Evolutionary conservation across 352 stramenopile genomes (phyloP), one percentile per base, ranked within the genome.

Genomic region (Phytophthora europaea): DNA sequence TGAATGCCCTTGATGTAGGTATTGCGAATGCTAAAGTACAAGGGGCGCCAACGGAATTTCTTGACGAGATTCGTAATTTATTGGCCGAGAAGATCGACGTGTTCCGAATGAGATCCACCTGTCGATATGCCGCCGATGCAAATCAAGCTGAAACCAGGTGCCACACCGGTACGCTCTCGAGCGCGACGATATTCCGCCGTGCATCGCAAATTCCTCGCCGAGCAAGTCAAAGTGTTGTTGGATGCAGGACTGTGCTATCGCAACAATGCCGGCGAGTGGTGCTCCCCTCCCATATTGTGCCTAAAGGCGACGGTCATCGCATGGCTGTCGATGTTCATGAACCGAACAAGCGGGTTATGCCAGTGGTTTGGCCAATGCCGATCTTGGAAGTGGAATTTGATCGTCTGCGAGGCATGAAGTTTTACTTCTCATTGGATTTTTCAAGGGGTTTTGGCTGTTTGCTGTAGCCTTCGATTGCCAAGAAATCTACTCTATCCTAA

Each of bases 381-480:
- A 40, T 40, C 34, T 13, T 40, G 8, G 34, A 40, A 40, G 34
- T 40, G 34, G 34, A 13, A 4, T 40, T 40, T 40, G 34, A 40
- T 40, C 34, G 34, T 13, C 34, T 40, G 34, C 34, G 34, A 2
- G 34, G 34, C 12, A 40, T 40, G 34, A 40, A 40, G 34, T 40
- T 40, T 40, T 40, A 40, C 12, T 40, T 40, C 34, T 40, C 34
- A 13, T 40, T 40, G 12, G 9, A 40, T 40, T 40, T 73, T 73
- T 73, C 12, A 73, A 73, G 22, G 53, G 58, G 4, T 68, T 72
- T 28, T 69, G 67, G 52, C 67, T 64, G 8, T 73, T 73, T 28
- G 59, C 38, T 20, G 60, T 69, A 43, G 43, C 51, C 0, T 8
- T 26, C 8, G 12, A 2, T 2, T 73, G 59, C 13, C 59, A 69